These are phyloP conservation scores for Fistulinella prunicolor DNA, from an alignment of 768 basidiomycete species.

Conservation along the genomic window DNA sequence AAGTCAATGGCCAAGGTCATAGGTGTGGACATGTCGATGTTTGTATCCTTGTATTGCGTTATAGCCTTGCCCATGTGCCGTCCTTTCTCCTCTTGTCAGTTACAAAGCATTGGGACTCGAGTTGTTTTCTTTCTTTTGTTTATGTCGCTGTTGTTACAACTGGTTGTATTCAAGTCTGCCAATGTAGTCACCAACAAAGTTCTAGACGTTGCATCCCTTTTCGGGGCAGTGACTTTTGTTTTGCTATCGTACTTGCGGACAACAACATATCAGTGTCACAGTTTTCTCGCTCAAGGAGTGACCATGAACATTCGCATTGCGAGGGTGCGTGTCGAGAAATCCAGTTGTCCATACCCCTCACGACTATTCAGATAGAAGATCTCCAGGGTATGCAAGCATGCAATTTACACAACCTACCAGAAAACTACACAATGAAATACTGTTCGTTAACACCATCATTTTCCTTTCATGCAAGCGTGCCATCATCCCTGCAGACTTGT, in stretches of 20 bases:
- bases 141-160: constrained; percentile 23
- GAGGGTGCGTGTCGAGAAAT: constrained; percentile 18
- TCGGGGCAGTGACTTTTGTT: background rate
- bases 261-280: no score
- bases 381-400: constrained; percentile 91
- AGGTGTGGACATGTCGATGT: constrained; percentile 6
- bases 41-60: constrained; percentile 9
- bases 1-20: constrained; percentile 26
- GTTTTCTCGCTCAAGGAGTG: no score
- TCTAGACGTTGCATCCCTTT: constrained; percentile 12
- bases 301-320: constrained; percentile 32
- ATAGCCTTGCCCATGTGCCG: constrained; percentile 4
- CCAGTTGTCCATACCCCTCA: constrained; percentile 11
- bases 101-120: constrained; percentile 14
- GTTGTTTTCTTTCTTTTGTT: constrained; percentile 10
- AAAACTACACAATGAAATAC: constrained; percentile 84
- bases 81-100: constrained; percentile 3
- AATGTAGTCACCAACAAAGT: no score
- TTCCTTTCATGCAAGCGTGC: background rate
- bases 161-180: constrained; percentile 20
- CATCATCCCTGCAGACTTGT: constrained; percentile 62
- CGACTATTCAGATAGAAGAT: constrained; percentile 66
- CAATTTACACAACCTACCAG: constrained; percentile 90
- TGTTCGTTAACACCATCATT: constrained; percentile 41
- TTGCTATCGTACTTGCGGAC: background rate